A percentile compares a stretch with the other conserved stretches of the same genome.
phyloP scores from a whole-genome alignment of 352 stramenopile genomes.

The Pythium phragmiticola region DNA sequence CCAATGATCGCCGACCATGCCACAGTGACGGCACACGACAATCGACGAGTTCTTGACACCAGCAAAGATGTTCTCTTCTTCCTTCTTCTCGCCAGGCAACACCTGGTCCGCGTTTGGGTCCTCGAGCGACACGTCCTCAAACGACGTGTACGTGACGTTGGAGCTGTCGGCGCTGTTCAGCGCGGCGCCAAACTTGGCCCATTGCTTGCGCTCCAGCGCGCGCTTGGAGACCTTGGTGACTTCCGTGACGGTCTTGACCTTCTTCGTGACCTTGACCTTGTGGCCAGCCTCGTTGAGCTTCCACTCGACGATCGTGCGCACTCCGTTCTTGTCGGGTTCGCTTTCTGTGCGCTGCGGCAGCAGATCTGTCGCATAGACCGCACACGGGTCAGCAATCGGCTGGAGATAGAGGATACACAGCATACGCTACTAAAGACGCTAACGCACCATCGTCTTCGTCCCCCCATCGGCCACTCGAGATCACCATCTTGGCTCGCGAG shows the following conservation, averaged over 20 bases:
- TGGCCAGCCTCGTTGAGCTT: conserved; percentile 88
- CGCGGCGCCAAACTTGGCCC: conserved; percentile 82
- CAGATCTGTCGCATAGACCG: conserved; percentile 38
- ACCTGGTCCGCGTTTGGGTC: conserved; percentile 88
- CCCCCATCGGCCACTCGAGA: conserved; percentile 74
- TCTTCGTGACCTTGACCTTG: conserved; percentile 91
- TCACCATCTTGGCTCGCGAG: conserved; percentile 43
- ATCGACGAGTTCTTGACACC: conserved; percentile 89
- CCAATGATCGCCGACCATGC: conserved; percentile 89
- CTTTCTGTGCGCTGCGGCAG: conserved; percentile 81
- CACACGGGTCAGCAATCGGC: not conserved
- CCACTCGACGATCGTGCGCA: conserved; percentile 88
- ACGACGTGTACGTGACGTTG: conserved; percentile 87
- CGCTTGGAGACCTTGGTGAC: conserved; percentile 84
- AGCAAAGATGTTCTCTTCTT: conserved; percentile 86
- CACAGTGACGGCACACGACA: conserved; percentile 88
- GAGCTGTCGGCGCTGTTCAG: conserved; percentile 67
- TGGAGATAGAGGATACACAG: not conserved
- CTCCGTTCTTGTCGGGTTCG: conserved; percentile 75
- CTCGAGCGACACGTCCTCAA: conserved; percentile 79
- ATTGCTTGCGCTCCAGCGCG: conserved; percentile 79
- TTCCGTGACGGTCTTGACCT: conserved; percentile 85
- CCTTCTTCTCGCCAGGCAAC: conserved; percentile 86
- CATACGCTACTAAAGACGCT: not conserved
- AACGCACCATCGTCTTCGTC: conserved; percentile 67